Evolutionary conservation across 2,329 filamentous ascomycete species (phyloP), one percentile per base, ranked within the genome.

Genomic region (Paecilomyces fulvus): DNA sequence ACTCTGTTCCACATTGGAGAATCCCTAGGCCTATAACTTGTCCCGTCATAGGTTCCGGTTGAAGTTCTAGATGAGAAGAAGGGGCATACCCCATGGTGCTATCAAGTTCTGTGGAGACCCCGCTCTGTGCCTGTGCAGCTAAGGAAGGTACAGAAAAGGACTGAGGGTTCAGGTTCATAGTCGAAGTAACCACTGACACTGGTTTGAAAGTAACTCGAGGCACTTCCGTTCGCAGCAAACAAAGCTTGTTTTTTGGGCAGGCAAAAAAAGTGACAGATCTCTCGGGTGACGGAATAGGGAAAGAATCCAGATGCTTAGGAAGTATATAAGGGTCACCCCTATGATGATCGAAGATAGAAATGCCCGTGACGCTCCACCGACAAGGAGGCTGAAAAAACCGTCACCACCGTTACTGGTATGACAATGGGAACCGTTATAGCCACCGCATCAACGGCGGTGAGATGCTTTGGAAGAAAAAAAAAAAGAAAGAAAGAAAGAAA

Each of bases 1-100:
- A 52, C n/a, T 65, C 65, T n/a, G 64, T 59, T 7, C 60, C 62
- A 54, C 64, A 64, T 49, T 64, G 57, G 10, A 67, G 63, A 23
- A 73, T 70, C 1, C 71, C 72, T 25, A 74, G 56, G 9, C 71
- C 70, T 28, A 63, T 51, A 3, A 58, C 21, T 28, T 59, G 55
- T 33, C 63, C 55, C 25, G 51, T 55, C 56, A 57, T 30, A 43
- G 54, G 46, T 46, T 59, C 59, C 37, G 53, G 56, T 46, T 61
- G 55, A 20, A 56, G 49, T 49, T 37, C 56, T 53, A 49, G 56
- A 30, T 52, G 59, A 48, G 53, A 65, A 61, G 54, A 61, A 17
- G 66, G 65, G 2, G 66, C 59, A 56, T 69, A 72, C 12, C 57
- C 33, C 17, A 59, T 56, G 30, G 60, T 54, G 48, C 59, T 51